These are phyloP conservation scores for Wickerhamomyces chaumierensis DNA, from an alignment of 805 yeast genomes.

Conservation along the genomic window DNA sequence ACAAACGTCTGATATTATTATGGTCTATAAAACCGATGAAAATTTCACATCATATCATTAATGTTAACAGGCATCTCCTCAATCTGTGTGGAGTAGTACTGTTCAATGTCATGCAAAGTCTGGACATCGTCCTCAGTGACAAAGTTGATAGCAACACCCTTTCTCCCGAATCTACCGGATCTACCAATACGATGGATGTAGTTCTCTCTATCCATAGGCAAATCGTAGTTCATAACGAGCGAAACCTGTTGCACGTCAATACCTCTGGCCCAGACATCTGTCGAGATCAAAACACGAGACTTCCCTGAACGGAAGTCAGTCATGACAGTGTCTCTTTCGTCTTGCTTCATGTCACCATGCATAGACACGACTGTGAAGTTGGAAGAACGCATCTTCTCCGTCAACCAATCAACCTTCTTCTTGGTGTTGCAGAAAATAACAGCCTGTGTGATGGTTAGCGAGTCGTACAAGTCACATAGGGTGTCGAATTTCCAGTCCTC, in stretches of 20 bases:
- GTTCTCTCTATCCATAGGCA: conserved; percentile 88
- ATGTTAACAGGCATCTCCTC: conserved; percentile 74
- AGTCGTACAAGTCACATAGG: conserved; percentile 88
- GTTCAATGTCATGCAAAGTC: conserved; percentile 64
- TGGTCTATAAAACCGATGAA: no score
- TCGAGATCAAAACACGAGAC: conserved; percentile 87
- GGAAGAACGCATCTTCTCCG: conserved; percentile 64
- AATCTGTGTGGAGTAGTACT: conserved; percentile 63
- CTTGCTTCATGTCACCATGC: conserved; percentile 96
- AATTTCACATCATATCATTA: conserved; percentile 27
- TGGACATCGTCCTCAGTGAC: conserved; percentile 71
- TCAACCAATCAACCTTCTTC: conserved; percentile 85
- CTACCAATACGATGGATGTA: conserved; percentile 97
- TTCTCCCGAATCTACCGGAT: conserved; percentile 97
- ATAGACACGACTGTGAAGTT: conserved; percentile 90
- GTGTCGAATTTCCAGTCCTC: conserved; percentile 94
- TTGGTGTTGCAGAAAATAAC: conserved; percentile 97
- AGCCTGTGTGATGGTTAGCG: conserved; percentile 91
- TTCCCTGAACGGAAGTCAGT: conserved; percentile 89
- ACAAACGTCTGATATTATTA: no score
- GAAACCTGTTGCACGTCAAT: conserved; percentile 98
- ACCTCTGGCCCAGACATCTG: conserved; percentile 97
- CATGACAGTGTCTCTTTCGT: conserved; percentile 91
- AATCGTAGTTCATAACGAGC: conserved; percentile 87
- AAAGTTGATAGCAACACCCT: conserved; percentile 95